Conservation (phyloP, 495 filamentous ascomycete species). For the Mycothermus thermophilus region DNA sequence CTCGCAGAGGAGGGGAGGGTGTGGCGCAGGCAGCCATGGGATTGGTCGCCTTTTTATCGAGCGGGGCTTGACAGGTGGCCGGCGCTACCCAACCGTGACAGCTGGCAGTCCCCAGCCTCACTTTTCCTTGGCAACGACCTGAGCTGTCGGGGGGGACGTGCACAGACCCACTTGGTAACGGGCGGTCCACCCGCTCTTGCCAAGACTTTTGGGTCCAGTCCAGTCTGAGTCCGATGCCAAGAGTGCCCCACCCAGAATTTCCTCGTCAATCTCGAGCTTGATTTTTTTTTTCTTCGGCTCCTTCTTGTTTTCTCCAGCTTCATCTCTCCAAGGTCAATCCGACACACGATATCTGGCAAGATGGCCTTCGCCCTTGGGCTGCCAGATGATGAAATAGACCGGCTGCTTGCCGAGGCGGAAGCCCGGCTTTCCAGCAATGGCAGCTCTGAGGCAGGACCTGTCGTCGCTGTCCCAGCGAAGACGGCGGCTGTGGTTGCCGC, state of each 20-base stretch:
- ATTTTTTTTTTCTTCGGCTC: background rate
- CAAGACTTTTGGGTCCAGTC: background rate
- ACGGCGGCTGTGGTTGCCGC: constrained; percentile 4
- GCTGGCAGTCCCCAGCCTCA: constrained; percentile 23
- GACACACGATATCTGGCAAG: too few relatives aligned
- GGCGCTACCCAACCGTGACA: too few relatives aligned
- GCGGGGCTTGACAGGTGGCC: constrained; percentile 18
- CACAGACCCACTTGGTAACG: constrained; percentile 3
- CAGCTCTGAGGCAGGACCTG: constrained; percentile 5
- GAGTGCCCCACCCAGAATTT: constrained; percentile 6
- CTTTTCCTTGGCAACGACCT: constrained; percentile 5
- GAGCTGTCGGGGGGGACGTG: background rate
- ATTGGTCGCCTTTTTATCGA: constrained; percentile 8
- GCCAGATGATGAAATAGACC: constrained; percentile 19
- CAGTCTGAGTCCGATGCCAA: background rate
- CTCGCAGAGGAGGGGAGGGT: constrained; percentile 9
- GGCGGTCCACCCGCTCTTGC: background rate
- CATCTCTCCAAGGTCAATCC: background rate
- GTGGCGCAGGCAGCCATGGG: constrained; percentile 11
- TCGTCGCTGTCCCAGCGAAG: constrained; percentile 2
- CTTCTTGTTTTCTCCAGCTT: background rate
- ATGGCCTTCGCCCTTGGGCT: constrained; percentile 13
- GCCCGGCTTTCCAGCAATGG: constrained; percentile 15
- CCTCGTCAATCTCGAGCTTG: constrained; percentile 1
- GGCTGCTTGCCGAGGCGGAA: constrained; percentile 20